A percentile compares a stretch with the other conserved stretches of the same genome.
phyloP scores from a whole-genome alignment of 2,329 filamentous ascomycete genomes.

The Aureobasidium zeae region DNA sequence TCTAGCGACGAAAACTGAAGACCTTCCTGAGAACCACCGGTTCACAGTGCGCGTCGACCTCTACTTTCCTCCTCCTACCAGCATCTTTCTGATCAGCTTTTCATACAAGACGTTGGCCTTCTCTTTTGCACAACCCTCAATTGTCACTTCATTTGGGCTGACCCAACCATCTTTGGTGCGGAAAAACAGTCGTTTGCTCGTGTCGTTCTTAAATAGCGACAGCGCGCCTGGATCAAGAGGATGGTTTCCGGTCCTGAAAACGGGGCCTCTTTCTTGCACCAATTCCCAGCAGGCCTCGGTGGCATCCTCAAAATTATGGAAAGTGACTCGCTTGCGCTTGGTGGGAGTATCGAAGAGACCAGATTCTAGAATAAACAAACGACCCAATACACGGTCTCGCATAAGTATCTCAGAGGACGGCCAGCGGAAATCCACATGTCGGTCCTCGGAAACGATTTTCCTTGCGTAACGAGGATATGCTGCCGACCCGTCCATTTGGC shows the following conservation, averaged over 20 bases:
- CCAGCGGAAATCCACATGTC: conserved; percentile 54
- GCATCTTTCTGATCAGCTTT: neutral
- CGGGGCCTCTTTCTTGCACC: neutral
- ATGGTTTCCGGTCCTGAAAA: neutral
- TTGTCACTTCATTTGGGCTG: conserved; percentile 5
- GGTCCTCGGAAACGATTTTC: conserved; percentile 60
- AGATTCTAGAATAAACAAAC: conserved; percentile 51
- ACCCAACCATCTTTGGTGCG: conserved; percentile 1
- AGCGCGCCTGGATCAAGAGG: neutral
- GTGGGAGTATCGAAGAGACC: neutral
- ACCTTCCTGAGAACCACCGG: too few relatives aligned
- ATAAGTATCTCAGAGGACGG: conserved; percentile 46
- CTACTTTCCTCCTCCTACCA: too few relatives aligned
- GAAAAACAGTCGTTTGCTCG: conserved; percentile 2
- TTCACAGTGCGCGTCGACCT: too few relatives aligned
- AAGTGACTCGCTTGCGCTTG: conserved; percentile 12
- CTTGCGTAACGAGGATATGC: conserved; percentile 47
- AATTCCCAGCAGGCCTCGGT: conserved; percentile 5
- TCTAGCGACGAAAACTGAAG: too few relatives aligned
- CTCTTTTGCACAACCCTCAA: conserved; percentile 9
- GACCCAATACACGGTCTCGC: conserved; percentile 52
- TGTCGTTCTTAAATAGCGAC: conserved; percentile 3
- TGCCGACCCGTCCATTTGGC: conserved; percentile 15
- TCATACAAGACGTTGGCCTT: conserved; percentile 6
- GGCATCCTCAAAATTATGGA: conserved; percentile 8